Base-by-base conservation (phyloP, 208 protist species). In the Kentomonas sorsogonicus region DNA sequence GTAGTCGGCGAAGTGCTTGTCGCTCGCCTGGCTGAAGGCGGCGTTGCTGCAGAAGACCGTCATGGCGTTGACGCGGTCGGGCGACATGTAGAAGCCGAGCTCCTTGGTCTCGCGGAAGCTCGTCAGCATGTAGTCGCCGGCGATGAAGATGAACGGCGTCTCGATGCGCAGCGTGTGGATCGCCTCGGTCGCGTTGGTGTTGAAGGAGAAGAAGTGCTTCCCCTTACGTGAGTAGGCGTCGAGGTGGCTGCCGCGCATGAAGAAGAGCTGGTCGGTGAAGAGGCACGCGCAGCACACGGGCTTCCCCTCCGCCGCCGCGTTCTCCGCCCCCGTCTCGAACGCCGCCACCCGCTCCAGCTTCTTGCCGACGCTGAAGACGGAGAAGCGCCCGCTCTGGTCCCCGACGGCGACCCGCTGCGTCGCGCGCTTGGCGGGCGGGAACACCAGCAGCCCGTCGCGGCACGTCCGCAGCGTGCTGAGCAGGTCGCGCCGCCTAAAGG, bases 221-320 rank as follows among this genome's bases (percentile, higher is more conserved):
- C 90, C 90, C 47, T 93, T 96, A 36, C 78, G 51, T 16, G 83
- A 86, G 57, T 92, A 90, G n/a, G 85, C 90, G 16, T 79, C 67
- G 0, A 96, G 53, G 4, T 70, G 52, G 51, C 75, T 83, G 22
- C 86, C 86, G 34, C 71, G 67, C 18, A 91, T 69, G 48, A 83
- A 81, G 58, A 96, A 96, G 20, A 91, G 66, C 48, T 93, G 85
- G 43, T 94, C 85, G 31, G 66, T 67, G 63, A 74, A 92, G 6
- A 96, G 56, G 1, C 74, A 79, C 23, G 75, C 66, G 38, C 78
- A 79, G 20, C 63, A 72, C 29, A 95, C 72, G 11, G 77, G 66
- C 18, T 65, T 73, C 53, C 65, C 66, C 23, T 31, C 54, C 18
- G 44, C 45, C 3, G 39, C 55, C 11, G 31, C 41, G 31, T 25